Conservation (phyloP, 352 stramenopile genomes). For the Hyaloperonospora arabidopsidis region DNA sequence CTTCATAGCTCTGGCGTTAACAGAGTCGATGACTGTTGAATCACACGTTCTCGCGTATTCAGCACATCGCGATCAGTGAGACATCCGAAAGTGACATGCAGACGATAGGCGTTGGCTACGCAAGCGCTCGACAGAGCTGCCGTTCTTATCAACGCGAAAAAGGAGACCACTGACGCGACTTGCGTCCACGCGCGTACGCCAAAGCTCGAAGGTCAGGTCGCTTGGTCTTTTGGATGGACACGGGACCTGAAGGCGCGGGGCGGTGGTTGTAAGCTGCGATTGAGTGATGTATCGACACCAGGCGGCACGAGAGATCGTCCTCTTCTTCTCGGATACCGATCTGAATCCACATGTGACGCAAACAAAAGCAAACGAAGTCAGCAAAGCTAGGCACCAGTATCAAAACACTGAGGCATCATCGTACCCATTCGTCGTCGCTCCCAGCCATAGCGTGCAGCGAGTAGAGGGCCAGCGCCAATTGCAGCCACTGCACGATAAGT, state of each 20-base stretch:
- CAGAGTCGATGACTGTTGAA: too few species aligned
- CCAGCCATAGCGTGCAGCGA: conserved; percentile 71
- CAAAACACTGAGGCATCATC: not conserved
- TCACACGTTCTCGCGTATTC: too few species aligned
- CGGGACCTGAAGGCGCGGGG: conserved; percentile 39
- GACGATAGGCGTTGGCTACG: too few species aligned
- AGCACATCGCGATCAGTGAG: too few species aligned
- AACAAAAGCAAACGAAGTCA: conserved; percentile 1
- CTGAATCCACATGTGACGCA: conserved; percentile 12
- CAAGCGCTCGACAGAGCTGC: not conserved
- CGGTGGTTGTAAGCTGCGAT: conserved; percentile 76
- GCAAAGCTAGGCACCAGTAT: not conserved
- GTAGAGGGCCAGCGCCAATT: conserved; percentile 75
- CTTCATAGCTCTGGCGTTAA: too few species aligned
- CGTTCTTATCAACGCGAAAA: not conserved
- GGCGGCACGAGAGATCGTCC: conserved; percentile 47
- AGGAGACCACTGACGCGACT: conserved; percentile 45
- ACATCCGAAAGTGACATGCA: too few species aligned
- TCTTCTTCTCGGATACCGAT: conserved; percentile 55
- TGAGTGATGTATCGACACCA: conserved; percentile 52
- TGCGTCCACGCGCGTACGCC: conserved; percentile 63
- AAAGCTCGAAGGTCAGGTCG: conserved; percentile 63
- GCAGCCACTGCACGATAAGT: conserved; percentile 78
- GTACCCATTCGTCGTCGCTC: conserved; percentile 72
- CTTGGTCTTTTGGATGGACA: conserved; percentile 77